Percentiles rank a stretch among this genome's conserved stretches.
phyloP scores from a whole-genome alignment of 495 filamentous ascomycete genomes.

The Opeltia flavorubescens region DNA sequence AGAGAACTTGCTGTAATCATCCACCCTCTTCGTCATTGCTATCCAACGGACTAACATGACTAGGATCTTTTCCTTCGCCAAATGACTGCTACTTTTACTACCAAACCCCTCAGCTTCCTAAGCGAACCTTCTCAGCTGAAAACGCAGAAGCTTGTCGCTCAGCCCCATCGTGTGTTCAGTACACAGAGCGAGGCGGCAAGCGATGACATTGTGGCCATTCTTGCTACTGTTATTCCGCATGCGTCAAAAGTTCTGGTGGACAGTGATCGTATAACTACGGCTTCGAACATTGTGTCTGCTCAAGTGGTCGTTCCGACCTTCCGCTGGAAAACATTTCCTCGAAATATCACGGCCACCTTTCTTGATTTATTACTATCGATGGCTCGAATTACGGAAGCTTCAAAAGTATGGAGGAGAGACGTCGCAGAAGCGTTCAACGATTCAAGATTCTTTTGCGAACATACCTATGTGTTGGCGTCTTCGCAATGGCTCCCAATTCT shows the following conservation, averaged over 20 bases:
- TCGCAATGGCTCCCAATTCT: constrained; percentile 70
- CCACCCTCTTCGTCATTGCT: neutral
- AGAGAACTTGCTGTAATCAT: constrained; percentile 72
- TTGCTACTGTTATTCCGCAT: constrained; percentile 64
- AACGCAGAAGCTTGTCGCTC: neutral
- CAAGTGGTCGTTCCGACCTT: constrained; percentile 73
- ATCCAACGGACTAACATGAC: constrained; percentile 6
- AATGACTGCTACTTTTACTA: constrained; percentile 82
- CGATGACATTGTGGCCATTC: constrained; percentile 69
- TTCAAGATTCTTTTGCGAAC: constrained; percentile 60
- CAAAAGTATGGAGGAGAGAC: constrained; percentile 90
- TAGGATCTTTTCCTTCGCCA: constrained; percentile 83
- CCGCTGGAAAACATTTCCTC: constrained; percentile 74
- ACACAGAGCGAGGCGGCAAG: constrained; percentile 18
- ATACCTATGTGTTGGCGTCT: constrained; percentile 46
- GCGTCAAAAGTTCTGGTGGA: constrained; percentile 78
- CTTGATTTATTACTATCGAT: constrained; percentile 67
- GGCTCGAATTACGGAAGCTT: constrained; percentile 56
- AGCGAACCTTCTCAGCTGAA: too few relatives aligned
- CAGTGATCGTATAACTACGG: constrained; percentile 65
- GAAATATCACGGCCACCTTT: constrained; percentile 59
- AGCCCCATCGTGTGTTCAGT: neutral
- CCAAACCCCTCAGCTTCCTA: constrained; percentile 38
- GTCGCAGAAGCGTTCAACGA: constrained; percentile 86
- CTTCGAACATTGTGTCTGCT: constrained; percentile 64